These are phyloP conservation scores for Nannochloropsis salina DNA, from an alignment of 108 stramenopile species.

Conservation along the genomic window DNA sequence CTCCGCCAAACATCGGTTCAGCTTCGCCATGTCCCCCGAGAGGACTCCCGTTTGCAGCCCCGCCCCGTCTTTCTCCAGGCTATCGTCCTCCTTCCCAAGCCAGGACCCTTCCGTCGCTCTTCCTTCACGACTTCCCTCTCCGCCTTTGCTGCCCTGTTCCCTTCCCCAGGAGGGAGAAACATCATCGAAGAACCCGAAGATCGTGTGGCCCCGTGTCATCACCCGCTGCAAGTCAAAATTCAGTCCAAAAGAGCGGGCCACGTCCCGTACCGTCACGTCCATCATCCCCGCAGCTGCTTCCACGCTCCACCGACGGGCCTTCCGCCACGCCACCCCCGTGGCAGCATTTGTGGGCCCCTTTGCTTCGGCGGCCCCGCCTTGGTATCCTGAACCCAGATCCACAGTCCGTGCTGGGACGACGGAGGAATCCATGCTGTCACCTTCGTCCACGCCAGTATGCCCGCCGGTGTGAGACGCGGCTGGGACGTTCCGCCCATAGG, in stretches of 20 bases:
- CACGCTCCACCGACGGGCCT: neutral
- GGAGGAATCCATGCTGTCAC: no score
- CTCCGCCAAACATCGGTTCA: conserved; percentile 4
- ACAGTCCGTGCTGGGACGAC: no score
- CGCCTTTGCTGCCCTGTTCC: neutral
- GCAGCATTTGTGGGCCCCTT: no score
- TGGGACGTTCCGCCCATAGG: no score
- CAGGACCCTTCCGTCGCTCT: neutral
- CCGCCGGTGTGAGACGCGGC: no score
- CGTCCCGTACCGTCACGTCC: neutral
- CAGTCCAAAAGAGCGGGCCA: neutral
- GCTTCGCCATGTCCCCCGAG: conserved; percentile 6
- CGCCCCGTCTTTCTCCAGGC: neutral
- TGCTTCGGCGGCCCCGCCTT: no score
- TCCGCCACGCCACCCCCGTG: neutral
- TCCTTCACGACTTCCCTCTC: neutral
- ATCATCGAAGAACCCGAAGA: neutral
- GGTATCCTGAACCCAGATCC: no score
- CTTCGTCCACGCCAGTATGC: no score
- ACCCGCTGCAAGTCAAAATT: conserved; percentile 9
- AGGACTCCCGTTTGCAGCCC: neutral
- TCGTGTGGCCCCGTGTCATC: neutral
- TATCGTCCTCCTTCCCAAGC: neutral
- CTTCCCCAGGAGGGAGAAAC: no score
- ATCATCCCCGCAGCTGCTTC: neutral